phyloP scores from a whole-genome alignment of 2,329 filamentous ascomycete genomes.

The Trichoderma aggressivum region DNA sequence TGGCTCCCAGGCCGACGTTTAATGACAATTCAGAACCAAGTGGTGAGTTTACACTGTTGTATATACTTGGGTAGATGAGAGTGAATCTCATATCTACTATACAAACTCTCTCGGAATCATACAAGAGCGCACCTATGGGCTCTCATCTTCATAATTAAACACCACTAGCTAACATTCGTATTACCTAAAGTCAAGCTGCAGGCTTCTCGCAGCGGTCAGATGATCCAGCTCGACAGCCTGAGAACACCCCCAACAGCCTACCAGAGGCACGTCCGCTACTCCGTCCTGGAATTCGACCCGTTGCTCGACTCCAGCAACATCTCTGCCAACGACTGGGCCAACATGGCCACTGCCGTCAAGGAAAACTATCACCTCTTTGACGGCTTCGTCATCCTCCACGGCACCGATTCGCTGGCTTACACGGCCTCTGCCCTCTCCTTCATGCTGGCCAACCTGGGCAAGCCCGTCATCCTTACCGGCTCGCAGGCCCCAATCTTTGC shows the following conservation, averaged over 20 bases:
- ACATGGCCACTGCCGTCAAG: slow-evolving; percentile 74
- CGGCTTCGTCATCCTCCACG: slow-evolving; percentile 86
- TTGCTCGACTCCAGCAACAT: slow-evolving; percentile 89
- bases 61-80: background rate
- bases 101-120: background rate
- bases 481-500: slow-evolving; percentile 85
- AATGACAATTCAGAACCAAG: slow-evolving; percentile 57
- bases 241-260: slow-evolving; percentile 79
- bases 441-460: slow-evolving; percentile 87
- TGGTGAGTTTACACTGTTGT: slow-evolving; percentile 25
- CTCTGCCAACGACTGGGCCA: slow-evolving; percentile 78
- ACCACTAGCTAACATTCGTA: background rate
- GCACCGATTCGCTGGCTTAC: slow-evolving; percentile 86
- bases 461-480: slow-evolving; percentile 83
- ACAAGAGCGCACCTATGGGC: background rate
- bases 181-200: slow-evolving; percentile 42
- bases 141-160: background rate
- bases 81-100: background rate
- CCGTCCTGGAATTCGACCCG: slow-evolving; percentile 78
- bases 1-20: slow-evolving; percentile 79
- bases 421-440: slow-evolving; percentile 88
- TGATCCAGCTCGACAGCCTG: slow-evolving; percentile 60
- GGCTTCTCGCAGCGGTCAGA: slow-evolving; percentile 50
- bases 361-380: slow-evolving; percentile 88
- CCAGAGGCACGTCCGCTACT: slow-evolving; percentile 76